Conservation (phyloP, 495 filamentous ascomycete genomes). For the Penicillium cosmopolitanum region DNA sequence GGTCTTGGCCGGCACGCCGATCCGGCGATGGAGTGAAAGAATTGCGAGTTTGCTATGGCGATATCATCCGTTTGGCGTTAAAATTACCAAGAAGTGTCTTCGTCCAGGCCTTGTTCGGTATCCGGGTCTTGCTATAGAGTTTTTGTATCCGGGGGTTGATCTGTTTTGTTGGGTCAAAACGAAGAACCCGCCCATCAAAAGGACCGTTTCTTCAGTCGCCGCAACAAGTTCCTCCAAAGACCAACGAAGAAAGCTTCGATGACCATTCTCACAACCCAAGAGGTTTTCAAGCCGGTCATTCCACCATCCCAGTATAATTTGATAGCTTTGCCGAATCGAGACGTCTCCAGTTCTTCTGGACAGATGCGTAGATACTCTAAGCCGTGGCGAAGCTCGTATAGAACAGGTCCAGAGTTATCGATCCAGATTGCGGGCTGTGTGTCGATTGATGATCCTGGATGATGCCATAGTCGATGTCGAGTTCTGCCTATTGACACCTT, state of each 20-base stretch:
- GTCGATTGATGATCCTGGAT: slow-evolving; percentile 8
- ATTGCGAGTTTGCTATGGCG: too few species aligned
- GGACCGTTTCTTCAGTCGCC: slow-evolving; percentile 9
- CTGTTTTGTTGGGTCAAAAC: not conserved
- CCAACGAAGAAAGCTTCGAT: slow-evolving; percentile 26
- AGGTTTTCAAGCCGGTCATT: slow-evolving; percentile 3
- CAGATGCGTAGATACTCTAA: slow-evolving; percentile 18
- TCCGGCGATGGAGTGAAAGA: too few species aligned
- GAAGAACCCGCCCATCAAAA: slow-evolving; percentile 4
- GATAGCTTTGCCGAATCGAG: slow-evolving; percentile 21
- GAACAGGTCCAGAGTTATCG: slow-evolving; percentile 24
- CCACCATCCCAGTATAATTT: slow-evolving; percentile 27
- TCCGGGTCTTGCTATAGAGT: too few species aligned
- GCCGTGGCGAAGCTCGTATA: slow-evolving; percentile 27
- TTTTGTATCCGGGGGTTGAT: too few species aligned
- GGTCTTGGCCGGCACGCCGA: too few species aligned
- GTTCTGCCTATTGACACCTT: slow-evolving; percentile 12
- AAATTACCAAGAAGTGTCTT: too few species aligned
- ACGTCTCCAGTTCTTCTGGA: slow-evolving; percentile 21
- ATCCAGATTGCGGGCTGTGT: slow-evolving; percentile 21
- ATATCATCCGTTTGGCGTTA: too few species aligned
- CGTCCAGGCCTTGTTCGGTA: too few species aligned
- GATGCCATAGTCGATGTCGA: slow-evolving; percentile 21
- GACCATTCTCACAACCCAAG: slow-evolving; percentile 13
- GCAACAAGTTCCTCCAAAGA: slow-evolving; percentile 18